A percentile compares a stretch with the other conserved stretches of the same genome.
Conservation (phyloP, 2,329 filamentous ascomycete species). For the Xylaria hypoxylon region DNA sequence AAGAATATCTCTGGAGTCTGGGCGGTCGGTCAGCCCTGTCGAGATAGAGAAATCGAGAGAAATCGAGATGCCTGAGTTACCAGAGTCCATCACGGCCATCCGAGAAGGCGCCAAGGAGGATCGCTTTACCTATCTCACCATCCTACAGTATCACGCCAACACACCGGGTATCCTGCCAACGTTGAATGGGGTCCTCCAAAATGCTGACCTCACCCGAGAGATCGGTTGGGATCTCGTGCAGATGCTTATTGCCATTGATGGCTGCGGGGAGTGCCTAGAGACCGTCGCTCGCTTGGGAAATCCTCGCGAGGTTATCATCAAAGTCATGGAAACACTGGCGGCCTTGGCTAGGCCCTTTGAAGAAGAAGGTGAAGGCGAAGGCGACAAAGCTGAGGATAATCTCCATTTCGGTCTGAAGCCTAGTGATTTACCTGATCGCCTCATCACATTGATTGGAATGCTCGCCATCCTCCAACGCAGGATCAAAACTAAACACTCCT, state of each 20-base stretch:
- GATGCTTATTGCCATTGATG: conserved; percentile 75
- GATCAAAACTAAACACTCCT: conserved; percentile 81
- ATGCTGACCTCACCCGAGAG: conserved; percentile 75
- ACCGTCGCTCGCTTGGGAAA: conserved; percentile 82
- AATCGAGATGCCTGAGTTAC: conserved; percentile 44
- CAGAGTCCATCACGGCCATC: conserved; percentile 50
- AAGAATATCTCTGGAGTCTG: neutral
- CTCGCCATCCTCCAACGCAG: conserved; percentile 78
- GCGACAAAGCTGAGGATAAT: conserved; percentile 55
- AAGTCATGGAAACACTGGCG: conserved; percentile 79
- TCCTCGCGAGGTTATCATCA: conserved; percentile 83
- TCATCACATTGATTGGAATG: conserved; percentile 77
- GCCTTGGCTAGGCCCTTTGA: conserved; percentile 62
- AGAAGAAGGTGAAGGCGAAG: conserved; percentile 54
- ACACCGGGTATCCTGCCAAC: conserved; percentile 65
- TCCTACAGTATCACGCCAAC: conserved; percentile 63
- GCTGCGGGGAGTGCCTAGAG: conserved; percentile 76
- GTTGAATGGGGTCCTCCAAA: conserved; percentile 75
- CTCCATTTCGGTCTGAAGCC: conserved; percentile 51
- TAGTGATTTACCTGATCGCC: conserved; percentile 59
- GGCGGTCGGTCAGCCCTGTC: neutral
- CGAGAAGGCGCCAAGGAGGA: conserved; percentile 59
- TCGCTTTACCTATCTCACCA: conserved; percentile 80
- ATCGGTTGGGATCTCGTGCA: conserved; percentile 89
- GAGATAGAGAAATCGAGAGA: conserved; percentile 24